Percentiles rank a stretch among this genome's conserved stretches.
These are phyloP conservation scores for Fraxinus angustifolia DNA, from an alignment of 305 asterid genomes.

Conservation along the genomic window DNA sequence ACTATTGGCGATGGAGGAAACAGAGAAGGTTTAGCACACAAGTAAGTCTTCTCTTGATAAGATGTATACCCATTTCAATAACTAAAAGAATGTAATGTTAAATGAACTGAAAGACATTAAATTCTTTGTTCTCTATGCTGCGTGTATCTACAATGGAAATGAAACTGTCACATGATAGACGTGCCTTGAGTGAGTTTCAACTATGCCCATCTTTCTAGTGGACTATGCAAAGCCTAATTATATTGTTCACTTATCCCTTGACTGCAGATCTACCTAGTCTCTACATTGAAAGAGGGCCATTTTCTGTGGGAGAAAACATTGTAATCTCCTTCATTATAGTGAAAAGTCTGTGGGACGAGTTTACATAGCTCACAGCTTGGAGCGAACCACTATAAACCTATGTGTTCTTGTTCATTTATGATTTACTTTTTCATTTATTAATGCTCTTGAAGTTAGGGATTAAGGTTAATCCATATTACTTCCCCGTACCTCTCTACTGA, in stretches of 20 bases:
- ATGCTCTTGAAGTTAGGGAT: not conserved
- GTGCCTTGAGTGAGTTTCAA: not conserved
- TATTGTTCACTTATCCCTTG: not conserved
- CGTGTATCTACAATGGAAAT: not conserved
- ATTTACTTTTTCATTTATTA: not conserved
- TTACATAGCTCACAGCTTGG: not conserved
- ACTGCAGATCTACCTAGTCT: not conserved
- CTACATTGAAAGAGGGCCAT: not conserved
- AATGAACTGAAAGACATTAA: not conserved
- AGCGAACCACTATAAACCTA: not conserved
- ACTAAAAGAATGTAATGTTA: not conserved
- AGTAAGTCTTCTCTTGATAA: slow-evolving; percentile 26
- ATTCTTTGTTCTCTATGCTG: not conserved
- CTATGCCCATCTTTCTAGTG: not conserved
- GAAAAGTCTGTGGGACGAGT: not conserved
- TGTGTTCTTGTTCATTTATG: not conserved
- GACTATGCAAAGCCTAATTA: not conserved
- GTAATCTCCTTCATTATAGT: not conserved
- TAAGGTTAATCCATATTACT: not conserved
- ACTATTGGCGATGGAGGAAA: slow-evolving; percentile 61
- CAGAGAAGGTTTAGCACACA: slow-evolving; percentile 45
- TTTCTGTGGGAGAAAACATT: not conserved
- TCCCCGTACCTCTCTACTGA: not conserved
- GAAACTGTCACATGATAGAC: not conserved
- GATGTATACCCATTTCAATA: not conserved